These are phyloP conservation scores for Uncinocarpus reesii DNA, from an alignment of 2,329 filamentous ascomycete genomes.

Conservation along the genomic window DNA sequence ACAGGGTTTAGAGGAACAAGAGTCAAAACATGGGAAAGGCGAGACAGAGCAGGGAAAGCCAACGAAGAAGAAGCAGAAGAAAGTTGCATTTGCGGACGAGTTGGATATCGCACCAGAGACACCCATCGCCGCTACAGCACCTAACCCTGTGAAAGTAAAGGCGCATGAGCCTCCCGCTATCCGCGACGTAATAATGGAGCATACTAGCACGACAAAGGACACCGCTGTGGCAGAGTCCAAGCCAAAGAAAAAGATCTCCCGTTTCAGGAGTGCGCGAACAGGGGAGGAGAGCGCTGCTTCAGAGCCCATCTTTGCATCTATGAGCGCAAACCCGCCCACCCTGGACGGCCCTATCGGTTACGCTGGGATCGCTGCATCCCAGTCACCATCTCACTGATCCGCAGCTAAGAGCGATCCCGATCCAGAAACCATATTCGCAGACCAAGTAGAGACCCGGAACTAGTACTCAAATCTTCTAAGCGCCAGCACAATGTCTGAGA, in stretches of 20 bases:
- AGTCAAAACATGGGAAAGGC: constrained; percentile 11
- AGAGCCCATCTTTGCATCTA: constrained; percentile 13
- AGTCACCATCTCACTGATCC: no score
- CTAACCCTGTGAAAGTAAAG: constrained; percentile 26
- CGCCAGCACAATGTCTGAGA: constrained; percentile 49
- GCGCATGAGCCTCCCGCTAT: constrained; percentile 27
- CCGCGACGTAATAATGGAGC: constrained; percentile 38
- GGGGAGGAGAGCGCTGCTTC: constrained; percentile 12
- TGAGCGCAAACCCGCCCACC: constrained; percentile 18
- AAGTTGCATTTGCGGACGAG: constrained; percentile 66
- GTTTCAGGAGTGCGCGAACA: constrained; percentile 34
- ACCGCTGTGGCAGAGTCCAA: constrained; percentile 14
- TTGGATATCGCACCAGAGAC: constrained; percentile 57
- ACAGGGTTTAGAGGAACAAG: constrained; percentile 23
- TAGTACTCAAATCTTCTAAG: constrained; percentile 27
- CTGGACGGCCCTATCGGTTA: constrained; percentile 6
- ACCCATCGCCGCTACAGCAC: constrained; percentile 19
- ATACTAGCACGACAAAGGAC: constrained; percentile 22
- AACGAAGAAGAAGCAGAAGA: constrained; percentile 48
- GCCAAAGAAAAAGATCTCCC: constrained; percentile 33
- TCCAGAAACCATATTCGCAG: constrained; percentile 33
- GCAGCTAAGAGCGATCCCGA: no score
- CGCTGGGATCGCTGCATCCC: no score
- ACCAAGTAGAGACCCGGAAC: constrained; percentile 23
- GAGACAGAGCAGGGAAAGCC: constrained; percentile 21